Evolutionary conservation across 1,284 basidiomycete genomes (phyloP).

Genomic region (Ceratobasidium theobromae): DNA sequence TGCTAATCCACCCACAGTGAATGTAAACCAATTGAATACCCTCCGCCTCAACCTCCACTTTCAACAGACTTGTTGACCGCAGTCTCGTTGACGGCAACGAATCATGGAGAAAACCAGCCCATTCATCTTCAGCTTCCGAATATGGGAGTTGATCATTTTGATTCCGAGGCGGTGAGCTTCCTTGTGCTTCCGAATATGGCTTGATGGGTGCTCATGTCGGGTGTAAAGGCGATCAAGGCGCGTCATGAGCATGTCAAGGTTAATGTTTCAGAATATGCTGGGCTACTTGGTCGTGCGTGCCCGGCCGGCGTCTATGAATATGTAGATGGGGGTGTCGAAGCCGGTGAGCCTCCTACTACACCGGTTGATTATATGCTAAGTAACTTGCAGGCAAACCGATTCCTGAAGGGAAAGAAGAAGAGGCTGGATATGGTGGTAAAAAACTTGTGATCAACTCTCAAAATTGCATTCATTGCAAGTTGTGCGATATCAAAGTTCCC

Average conservation of each 20-base stretch:
- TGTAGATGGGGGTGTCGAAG: constrained; percentile 60
- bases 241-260: constrained; percentile 67
- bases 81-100: constrained; percentile 89
- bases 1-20: constrained; percentile 44
- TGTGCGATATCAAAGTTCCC: constrained; percentile 91
- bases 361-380: neutral
- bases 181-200: constrained; percentile 53
- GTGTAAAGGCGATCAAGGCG: constrained; percentile 48
- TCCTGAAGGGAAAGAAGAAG: constrained; percentile 54
- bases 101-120: constrained; percentile 95
- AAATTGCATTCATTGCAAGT: constrained; percentile 92
- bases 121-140: constrained; percentile 75
- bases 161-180: constrained; percentile 51
- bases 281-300: constrained; percentile 85
- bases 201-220: constrained; percentile 54
- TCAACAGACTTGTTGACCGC: constrained; percentile 95
- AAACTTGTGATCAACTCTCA: constrained; percentile 96
- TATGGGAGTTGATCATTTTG: constrained; percentile 48
- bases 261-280: constrained; percentile 83
- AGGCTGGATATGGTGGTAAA: constrained; percentile 71
- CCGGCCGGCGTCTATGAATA: constrained; percentile 99
- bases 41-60: constrained; percentile 84
- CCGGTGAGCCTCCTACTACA: too few species aligned
- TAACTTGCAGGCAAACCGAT: neutral
- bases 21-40: constrained; percentile 86